Evolutionary conservation across 179 eudicot genomes (phyloP), one percentile per base, ranked within the genome.

Genomic region (Actinidia arguta): DNA sequence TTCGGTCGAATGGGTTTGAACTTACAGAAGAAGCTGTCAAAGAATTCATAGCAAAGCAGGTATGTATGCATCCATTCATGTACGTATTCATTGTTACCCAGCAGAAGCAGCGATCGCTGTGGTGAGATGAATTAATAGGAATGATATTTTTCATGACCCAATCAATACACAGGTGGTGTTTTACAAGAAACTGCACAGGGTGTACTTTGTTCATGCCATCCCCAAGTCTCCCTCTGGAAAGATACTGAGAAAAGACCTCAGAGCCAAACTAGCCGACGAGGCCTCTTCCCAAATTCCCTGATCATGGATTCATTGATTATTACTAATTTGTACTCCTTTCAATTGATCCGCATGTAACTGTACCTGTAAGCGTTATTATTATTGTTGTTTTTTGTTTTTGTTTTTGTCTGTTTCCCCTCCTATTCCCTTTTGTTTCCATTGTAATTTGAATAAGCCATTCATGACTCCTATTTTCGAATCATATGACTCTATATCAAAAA

Each of bases 201-300:
- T 95, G 18, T 93, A 87, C 86, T 95, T 95, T 72, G 85, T 89
- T 16, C 78, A 86, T 10, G 88, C 91, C 27, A 89, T 95, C 84
- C 99, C 99, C 27, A 95, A 95, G 90, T 91, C 99, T 36, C 91
- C 97, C 1, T 81, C 98, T 0, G 99, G 99, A 48, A 95, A 95
- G 78, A 94, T 95, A 14, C 76, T 95, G n/a, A 92, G 99, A 82
- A 95, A 94, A 83, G 94, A 92, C 24, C 89, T 95, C 4, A 87
- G 97, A 73, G 90, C 93, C 48, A 89, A 86, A 71, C 88, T 94
- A 36, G 71, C 77, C 54, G 11, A 77, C 3, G 11, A 73, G 50
- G n/a, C n/a, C n/a, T n/a, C n/a, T 67, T 62, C 44, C 25, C 76
- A 44, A 51, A 9, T 58, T 22, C 68, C 50, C 36, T 78, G n/a